These are phyloP conservation scores for Maudiozyma saulgeensis DNA, from an alignment of 805 yeast genomes.

Conservation along the genomic window DNA sequence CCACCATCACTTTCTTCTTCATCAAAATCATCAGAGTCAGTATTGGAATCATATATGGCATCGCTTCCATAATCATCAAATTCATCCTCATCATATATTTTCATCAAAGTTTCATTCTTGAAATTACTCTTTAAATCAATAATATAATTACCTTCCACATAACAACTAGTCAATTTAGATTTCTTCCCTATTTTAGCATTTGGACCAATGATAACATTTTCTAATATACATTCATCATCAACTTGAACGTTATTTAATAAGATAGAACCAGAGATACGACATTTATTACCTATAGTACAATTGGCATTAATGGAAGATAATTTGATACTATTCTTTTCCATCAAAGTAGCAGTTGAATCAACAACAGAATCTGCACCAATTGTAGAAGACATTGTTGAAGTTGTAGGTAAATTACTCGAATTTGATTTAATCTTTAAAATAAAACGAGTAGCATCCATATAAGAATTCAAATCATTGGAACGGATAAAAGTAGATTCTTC, in stretches of 20 bases:
- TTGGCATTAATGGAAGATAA: conserved; percentile 69
- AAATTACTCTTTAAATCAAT: conserved; percentile 46
- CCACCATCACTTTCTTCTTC: conserved; percentile 28
- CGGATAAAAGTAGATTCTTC: conserved; percentile 62
- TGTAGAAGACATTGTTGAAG: conserved; percentile 55
- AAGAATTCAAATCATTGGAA: conserved; percentile 68
- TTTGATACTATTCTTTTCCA: conserved; percentile 80
- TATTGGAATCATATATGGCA: conserved; percentile 28
- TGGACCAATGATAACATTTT: conserved; percentile 80
- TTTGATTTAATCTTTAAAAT: conserved; percentile 57
- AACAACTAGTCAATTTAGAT: conserved; percentile 65
- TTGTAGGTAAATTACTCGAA: conserved; percentile 39
- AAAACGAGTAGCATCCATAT: conserved; percentile 81
- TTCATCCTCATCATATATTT: conserved; percentile 15
- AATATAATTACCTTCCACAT: conserved; percentile 69
- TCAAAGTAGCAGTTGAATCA: conserved; percentile 57
- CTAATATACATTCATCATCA: conserved; percentile 67
- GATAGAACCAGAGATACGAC: conserved; percentile 81
- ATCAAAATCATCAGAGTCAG: conserved; percentile 23
- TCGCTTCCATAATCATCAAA: conserved; percentile 12
- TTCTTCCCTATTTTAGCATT: conserved; percentile 55
- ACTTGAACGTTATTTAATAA: conserved; percentile 59
- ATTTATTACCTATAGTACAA: conserved; percentile 74
- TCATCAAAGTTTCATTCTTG: conserved; percentile 51
- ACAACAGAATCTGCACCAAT: conserved; percentile 82